Conservation (phyloP, 2,329 filamentous ascomycete genomes). For the Fusarium cyanostomum region DNA sequence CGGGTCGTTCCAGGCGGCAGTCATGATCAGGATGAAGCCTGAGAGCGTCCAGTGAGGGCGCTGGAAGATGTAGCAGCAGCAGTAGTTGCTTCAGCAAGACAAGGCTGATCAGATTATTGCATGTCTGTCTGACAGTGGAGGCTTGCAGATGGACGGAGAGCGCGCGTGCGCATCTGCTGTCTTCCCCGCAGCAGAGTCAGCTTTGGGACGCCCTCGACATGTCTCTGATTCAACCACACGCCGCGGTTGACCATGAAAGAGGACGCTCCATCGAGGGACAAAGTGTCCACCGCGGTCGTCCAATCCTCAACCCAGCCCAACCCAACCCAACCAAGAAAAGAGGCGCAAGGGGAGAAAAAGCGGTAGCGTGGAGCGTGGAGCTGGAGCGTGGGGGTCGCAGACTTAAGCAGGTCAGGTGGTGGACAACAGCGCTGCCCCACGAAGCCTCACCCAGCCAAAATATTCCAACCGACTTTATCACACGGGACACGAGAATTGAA, state of each 20-base stretch:
- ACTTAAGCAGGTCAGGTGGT: slow-evolving; percentile 29
- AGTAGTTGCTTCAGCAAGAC: neutral
- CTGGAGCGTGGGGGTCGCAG: slow-evolving; percentile 27
- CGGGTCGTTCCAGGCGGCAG: slow-evolving; percentile 2
- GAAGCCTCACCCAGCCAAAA: slow-evolving; percentile 22
- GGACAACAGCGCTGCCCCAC: slow-evolving; percentile 9
- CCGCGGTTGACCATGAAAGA: slow-evolving; percentile 3
- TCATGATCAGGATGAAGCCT: slow-evolving; percentile 1
- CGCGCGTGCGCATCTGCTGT: neutral
- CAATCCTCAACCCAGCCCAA: neutral
- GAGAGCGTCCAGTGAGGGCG: neutral
- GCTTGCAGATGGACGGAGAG: neutral
- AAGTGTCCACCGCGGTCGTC: too few species aligned
- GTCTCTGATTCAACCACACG: slow-evolving; percentile 2
- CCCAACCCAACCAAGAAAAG: slow-evolving; percentile 2
- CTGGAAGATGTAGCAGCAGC: neutral
- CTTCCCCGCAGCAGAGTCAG: slow-evolving; percentile 10
- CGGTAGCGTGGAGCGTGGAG: slow-evolving; percentile 32
- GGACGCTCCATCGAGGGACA: neutral
- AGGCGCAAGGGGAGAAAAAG: slow-evolving; percentile 21
- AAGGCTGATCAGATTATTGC: slow-evolving; percentile 9
- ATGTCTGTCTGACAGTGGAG: slow-evolving; percentile 2
- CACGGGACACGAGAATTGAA: neutral
- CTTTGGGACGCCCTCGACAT: neutral
- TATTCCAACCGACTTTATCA: slow-evolving; percentile 15